Percentiles rank a stretch among this genome's conserved stretches.
Conservation (phyloP, 805 yeast species). For the Hanseniaspora pseudoguilliermondii region DNA sequence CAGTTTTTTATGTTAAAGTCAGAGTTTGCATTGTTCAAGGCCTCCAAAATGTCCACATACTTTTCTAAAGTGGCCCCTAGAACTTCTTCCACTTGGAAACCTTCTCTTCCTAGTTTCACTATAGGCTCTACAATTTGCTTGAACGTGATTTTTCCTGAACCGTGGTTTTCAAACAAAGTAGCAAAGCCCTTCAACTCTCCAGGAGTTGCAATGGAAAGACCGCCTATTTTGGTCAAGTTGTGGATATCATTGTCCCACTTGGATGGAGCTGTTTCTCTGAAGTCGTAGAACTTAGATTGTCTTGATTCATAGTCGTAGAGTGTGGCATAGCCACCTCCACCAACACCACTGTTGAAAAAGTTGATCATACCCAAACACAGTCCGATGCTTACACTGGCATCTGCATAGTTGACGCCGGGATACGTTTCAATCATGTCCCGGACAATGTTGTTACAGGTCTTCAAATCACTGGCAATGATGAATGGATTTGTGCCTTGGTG, state of each 20-base stretch:
- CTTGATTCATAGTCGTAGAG: background rate
- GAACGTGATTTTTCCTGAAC: conserved; percentile 67
- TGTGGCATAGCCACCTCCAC: conserved; percentile 79
- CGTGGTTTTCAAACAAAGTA: conserved; percentile 44
- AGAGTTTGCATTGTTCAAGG: conserved; percentile 3
- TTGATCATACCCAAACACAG: conserved; percentile 77
- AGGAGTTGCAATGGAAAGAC: conserved; percentile 79
- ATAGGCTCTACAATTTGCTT: conserved; percentile 62
- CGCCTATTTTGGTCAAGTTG: conserved; percentile 54
- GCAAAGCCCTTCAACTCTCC: conserved; percentile 85
- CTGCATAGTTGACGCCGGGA: conserved; percentile 56
- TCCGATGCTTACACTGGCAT: conserved; percentile 80
- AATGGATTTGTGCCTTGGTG: background rate
- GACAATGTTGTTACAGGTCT: conserved; percentile 25
- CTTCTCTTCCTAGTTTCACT: conserved; percentile 46
- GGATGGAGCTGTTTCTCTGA: conserved; percentile 77
- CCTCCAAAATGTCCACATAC: conserved; percentile 27
- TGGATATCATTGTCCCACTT: conserved; percentile 56
- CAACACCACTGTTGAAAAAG: conserved; percentile 77
- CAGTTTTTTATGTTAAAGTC: conserved; percentile 33
- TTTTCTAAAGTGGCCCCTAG: conserved; percentile 33
- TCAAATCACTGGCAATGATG: conserved; percentile 28
- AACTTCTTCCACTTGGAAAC: conserved; percentile 44
- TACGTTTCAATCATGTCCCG: conserved; percentile 21
- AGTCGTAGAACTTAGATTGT: conserved; percentile 48